Conservation (phyloP, 768 basidiomycete genomes). For the Chalciporus piperatus region DNA sequence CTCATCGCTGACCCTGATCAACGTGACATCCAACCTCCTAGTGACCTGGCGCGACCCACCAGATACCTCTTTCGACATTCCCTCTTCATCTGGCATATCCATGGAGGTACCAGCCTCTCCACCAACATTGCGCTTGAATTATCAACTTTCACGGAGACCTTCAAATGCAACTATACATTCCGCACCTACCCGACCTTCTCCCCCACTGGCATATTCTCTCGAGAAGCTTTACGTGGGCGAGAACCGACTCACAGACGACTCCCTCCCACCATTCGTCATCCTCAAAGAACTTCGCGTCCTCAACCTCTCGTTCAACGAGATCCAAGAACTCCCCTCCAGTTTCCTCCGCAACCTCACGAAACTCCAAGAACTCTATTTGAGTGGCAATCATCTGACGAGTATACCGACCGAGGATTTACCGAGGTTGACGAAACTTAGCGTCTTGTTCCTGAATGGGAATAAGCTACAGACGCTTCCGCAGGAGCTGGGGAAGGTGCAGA, state of each 20-base stretch:
- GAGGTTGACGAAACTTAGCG: conserved; percentile 59
- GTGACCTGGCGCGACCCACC: conserved; percentile 69
- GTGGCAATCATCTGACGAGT: conserved; percentile 90
- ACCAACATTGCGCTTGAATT: conserved; percentile 12
- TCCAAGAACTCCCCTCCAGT: conserved; percentile 78
- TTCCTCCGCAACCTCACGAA: conserved; percentile 70
- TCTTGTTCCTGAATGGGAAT: conserved; percentile 92
- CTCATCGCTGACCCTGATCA: conserved; percentile 64
- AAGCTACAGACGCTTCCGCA: conserved; percentile 88
- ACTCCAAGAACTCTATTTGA: conserved; percentile 86
- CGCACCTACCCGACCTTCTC: conserved; percentile 34
- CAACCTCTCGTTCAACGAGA: conserved; percentile 93
- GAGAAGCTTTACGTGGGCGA: conserved; percentile 85
- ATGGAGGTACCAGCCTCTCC: conserved; percentile 20
- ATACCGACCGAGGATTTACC: conserved; percentile 89
- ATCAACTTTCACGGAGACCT: conserved; percentile 26
- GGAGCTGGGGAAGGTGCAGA: conserved; percentile 81
- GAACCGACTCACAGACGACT: conserved; percentile 81
- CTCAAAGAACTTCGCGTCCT: conserved; percentile 77
- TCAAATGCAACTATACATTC: conserved; percentile 37
- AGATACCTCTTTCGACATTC: conserved; percentile 28
- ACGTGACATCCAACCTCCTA: conserved; percentile 86
- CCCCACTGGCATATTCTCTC: conserved; percentile 67
- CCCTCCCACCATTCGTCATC: conserved; percentile 68
- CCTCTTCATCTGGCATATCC: conserved; percentile 17